Evolutionary conservation across 2,329 filamentous ascomycete genomes (phyloP).

Genomic region (Dactylellina sp.): DNA sequence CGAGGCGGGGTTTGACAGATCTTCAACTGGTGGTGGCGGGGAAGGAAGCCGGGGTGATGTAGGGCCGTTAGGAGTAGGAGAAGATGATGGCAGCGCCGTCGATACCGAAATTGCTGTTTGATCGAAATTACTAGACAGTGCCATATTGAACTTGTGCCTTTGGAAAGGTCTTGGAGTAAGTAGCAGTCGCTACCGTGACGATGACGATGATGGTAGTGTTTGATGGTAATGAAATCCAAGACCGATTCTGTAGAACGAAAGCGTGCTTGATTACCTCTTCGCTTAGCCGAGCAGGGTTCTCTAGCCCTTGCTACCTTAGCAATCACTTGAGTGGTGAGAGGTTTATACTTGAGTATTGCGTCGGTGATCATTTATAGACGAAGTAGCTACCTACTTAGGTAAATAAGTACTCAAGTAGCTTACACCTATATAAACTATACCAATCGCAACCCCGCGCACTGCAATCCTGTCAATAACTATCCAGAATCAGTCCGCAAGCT

Average conservation of each 20-base stretch:
- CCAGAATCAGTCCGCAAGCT: no score
- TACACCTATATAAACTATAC: background rate
- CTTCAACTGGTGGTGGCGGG: slow-evolving; percentile 92
- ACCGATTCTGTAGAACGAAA: no score
- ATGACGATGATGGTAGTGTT: background rate
- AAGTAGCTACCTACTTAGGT: no score
- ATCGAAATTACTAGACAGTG: slow-evolving; percentile 8
- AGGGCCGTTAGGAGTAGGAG: slow-evolving; percentile 65
- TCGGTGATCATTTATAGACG: no score
- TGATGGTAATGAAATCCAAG: no score
- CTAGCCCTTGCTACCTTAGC: no score
- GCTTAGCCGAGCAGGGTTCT: no score
- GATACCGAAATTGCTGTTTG: slow-evolving; percentile 31
- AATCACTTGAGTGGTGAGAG: no score
- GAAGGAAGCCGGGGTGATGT: slow-evolving; percentile 93
- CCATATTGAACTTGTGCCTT: slow-evolving; percentile 9
- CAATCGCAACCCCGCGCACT: background rate
- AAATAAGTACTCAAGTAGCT: no score
- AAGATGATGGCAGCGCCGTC: slow-evolving; percentile 15
- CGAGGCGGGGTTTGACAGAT: slow-evolving; percentile 73
- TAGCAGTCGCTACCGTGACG: background rate
- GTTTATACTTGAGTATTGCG: no score
- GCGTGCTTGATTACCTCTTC: no score
- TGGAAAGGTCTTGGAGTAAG: background rate
- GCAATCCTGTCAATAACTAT: no score